phyloP scores from a whole-genome alignment of 306 rosid species.

The Prunus dulcis region DNA sequence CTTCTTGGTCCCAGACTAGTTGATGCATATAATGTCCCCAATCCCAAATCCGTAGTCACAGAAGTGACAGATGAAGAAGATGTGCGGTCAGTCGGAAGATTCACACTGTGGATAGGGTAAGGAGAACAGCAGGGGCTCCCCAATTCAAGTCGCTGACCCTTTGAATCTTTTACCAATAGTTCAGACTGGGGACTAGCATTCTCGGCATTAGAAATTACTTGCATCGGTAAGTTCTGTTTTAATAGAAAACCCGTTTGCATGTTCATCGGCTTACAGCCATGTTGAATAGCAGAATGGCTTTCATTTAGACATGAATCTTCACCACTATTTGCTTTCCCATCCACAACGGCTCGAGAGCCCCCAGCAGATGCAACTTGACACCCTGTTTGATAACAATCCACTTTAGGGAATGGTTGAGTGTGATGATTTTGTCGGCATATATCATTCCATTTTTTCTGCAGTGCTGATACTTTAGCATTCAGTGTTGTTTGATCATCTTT shows the following conservation, averaged over 20 bases:
- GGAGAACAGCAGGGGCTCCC: constrained; percentile 30
- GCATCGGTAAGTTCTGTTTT: constrained; percentile 33
- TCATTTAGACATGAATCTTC: constrained; percentile 38
- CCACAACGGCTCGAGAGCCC: constrained; percentile 36
- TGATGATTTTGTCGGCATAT: constrained; percentile 59
- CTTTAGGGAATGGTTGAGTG: constrained; percentile 36
- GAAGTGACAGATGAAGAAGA: constrained; percentile 42
- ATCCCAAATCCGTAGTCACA: constrained; percentile 91
- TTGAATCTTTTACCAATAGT: constrained; percentile 27
- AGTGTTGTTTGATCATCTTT: constrained; percentile 44
- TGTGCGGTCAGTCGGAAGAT: constrained; percentile 31
- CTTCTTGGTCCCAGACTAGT: constrained; percentile 42
- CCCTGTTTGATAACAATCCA: constrained; percentile 40
- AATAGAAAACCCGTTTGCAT: constrained; percentile 31
- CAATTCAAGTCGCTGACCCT: constrained; percentile 26
- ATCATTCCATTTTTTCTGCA: constrained; percentile 79
- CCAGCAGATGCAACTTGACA: constrained; percentile 40
- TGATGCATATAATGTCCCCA: constrained; percentile 70
- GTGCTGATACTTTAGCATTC: constrained; percentile 40
- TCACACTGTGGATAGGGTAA: constrained; percentile 21
- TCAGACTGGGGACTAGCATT: constrained; percentile 23
- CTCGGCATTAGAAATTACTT: constrained; percentile 34
- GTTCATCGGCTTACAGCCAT: constrained; percentile 30
- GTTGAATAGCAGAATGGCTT: constrained; percentile 32
- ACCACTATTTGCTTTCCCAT: constrained; percentile 40